A percentile compares a stretch with the other conserved stretches of the same genome.
Conservation (phyloP, 371 early-diverging fungal species). For the Sporodiniella umbellata region DNA sequence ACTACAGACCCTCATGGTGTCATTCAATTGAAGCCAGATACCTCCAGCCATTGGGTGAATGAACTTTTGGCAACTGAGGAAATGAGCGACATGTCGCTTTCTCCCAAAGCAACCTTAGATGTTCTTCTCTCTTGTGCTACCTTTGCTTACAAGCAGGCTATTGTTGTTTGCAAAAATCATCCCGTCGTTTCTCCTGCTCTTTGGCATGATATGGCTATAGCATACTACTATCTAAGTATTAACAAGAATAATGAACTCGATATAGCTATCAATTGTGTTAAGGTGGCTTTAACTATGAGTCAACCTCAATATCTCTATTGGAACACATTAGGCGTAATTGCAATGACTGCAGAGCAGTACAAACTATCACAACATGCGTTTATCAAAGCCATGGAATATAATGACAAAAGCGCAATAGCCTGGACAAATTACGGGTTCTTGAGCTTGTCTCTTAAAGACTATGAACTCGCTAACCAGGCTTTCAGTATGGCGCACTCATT, state of each 20-base stretch:
- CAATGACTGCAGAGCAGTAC: conserved; percentile 41
- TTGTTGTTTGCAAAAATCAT: conserved; percentile 40
- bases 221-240: conserved; percentile 34
- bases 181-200: conserved; percentile 30
- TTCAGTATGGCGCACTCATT: conserved; percentile 73
- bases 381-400: conserved; percentile 73
- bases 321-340: conserved; percentile 76
- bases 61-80: conserved; percentile 32
- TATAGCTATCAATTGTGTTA: conserved; percentile 49
- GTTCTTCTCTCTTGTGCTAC: conserved; percentile 43
- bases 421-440: conserved; percentile 88
- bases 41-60: conserved; percentile 21
- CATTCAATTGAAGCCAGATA: conserved; percentile 39
- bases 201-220: conserved; percentile 50
- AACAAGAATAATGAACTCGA: conserved; percentile 14
- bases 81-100: conserved; percentile 22
- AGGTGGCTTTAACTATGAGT: conserved; percentile 66
- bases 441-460: conserved; percentile 71
- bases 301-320: conserved; percentile 60
- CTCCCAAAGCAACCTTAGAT: conserved; percentile 33
- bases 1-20: conserved; percentile 24
- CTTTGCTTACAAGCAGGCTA: conserved; percentile 51
- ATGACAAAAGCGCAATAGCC: conserved; percentile 60
- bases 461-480: conserved; percentile 75
- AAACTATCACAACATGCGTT: conserved; percentile 83